These are phyloP conservation scores for Trametes meyenii DNA, from an alignment of 768 basidiomycete genomes.

Conservation along the genomic window DNA sequence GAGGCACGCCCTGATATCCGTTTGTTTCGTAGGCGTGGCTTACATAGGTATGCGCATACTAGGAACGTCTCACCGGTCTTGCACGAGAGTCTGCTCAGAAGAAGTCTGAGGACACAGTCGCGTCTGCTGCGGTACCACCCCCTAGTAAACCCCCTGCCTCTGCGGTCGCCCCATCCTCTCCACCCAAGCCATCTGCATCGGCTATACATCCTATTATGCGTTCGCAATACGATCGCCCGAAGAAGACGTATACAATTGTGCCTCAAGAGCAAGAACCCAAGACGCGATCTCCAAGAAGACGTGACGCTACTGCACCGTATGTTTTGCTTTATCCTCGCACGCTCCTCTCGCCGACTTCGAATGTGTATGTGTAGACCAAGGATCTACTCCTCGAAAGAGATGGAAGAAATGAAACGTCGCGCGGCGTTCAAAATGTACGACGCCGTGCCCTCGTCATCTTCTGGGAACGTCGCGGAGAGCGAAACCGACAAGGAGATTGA, in stretches of 20 bases:
- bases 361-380: constrained; percentile 47
- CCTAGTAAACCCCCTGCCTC: neutral
- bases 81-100: constrained; percentile 26
- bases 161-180: neutral
- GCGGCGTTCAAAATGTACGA: constrained; percentile 67
- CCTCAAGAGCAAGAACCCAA: constrained; percentile 15
- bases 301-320: constrained; percentile 31
- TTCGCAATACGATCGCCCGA: constrained; percentile 11
- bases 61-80: constrained; percentile 32
- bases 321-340: constrained; percentile 1
- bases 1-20: constrained; percentile 47
- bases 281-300: constrained; percentile 4
- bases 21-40: neutral
- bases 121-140: constrained; percentile 10
- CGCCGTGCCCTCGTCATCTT: constrained; percentile 48
- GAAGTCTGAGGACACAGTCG: neutral
- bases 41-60: neutral
- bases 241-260: constrained; percentile 29
- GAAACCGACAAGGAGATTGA: constrained; percentile 64
- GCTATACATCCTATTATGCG: neutral
- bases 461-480: constrained; percentile 2
- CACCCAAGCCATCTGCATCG: neutral
- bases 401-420: constrained; percentile 38
- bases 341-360: neutral
- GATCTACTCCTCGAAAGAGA: constrained; percentile 55